Conservation (phyloP, 495 filamentous ascomycete genomes). For the Penicillium paxilli region DNA sequence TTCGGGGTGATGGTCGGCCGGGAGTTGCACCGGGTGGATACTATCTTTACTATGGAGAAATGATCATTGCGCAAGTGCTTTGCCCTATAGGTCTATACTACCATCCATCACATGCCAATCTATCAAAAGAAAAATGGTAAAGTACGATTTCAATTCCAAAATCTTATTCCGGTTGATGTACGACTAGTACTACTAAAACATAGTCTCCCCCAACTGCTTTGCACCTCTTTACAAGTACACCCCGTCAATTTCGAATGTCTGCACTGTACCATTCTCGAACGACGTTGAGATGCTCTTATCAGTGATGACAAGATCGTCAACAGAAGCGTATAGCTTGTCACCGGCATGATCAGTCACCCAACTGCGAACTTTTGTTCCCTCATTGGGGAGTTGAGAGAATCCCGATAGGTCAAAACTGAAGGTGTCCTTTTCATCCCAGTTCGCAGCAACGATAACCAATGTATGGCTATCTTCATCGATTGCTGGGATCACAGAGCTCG, state of each 20-base stretch:
- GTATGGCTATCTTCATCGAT: conserved; percentile 4
- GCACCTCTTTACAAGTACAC: background rate
- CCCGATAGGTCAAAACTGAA: conserved; percentile 12
- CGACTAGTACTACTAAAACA: too few relatives aligned
- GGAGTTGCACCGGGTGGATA: background rate
- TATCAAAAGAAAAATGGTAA: too few relatives aligned
- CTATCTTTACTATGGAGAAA: background rate
- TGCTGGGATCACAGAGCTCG: conserved; percentile 7
- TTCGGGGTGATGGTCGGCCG: background rate
- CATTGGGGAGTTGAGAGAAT: conserved; percentile 4
- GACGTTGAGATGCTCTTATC: conserved; percentile 3
- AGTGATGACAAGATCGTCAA: background rate
- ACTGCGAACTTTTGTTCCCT: conserved; percentile 6
- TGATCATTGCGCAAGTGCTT: too few relatives aligned
- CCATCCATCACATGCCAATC: too few relatives aligned
- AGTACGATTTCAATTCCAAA: too few relatives aligned
- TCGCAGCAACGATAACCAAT: conserved; percentile 15
- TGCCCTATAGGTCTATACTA: too few relatives aligned
- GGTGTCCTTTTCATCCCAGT: conserved; percentile 8
- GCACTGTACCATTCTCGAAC: conserved; percentile 5
- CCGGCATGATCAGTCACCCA: conserved; percentile 9
- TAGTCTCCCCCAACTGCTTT: too few relatives aligned
- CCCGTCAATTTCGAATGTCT: conserved; percentile 12
- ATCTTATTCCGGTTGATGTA: too few relatives aligned
- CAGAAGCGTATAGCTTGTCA: conserved; percentile 5